Evolutionary conservation across 768 basidiomycete species (phyloP), one percentile per base, ranked within the genome.

Genomic region (Suillus placidus): DNA sequence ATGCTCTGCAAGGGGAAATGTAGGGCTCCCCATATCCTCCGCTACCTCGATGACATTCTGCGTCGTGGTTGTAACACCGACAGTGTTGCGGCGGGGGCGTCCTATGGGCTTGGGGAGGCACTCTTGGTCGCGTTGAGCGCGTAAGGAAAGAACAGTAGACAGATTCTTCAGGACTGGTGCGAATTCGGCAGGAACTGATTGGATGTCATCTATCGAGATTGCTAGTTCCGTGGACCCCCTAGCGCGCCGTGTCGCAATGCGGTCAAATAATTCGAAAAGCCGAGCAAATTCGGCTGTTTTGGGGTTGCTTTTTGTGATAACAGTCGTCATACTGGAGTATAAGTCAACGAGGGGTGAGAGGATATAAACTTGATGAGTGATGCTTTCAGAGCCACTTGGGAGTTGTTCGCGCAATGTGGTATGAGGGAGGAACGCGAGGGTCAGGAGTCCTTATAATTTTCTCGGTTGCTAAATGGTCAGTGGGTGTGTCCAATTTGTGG

Each of bases 261-360:
- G 81, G 47, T 88, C 83, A 68, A 87, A 87, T 61, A 85, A 73
- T 47, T 82, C 79, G 65, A 86, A 84, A 43, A 88, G 82, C 61
- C 79, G 78, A 2, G 84, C 83, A 67, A 87, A 84, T 60, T 88
- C 87, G 47, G 82, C 81, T 12, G 76, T 82, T 71, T 80, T 84
- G 58, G 78, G 67, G 34, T 82, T 75, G 47, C 73, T 70, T 49
- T 75, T 61, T 43, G 71, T 68, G 58, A 64, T 66, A 18, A 69
- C 60, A 10, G 63, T 66, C 1, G 70, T 30, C 75, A 76, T 76
- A 30, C 43, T 13, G 57, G 62, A 49, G 60, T 52, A 49, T 57
- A 66, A 43, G 37, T 40, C 58, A 65, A 51, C 32, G 57, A 61
- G 55, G 12, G 54, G 35, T 47, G 32, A 18, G 54, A 30, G 42